A percentile compares a stretch with the other conserved stretches of the same genome.
Evolutionary conservation across 2,329 filamentous ascomycete species (phyloP).

Genomic region (Neopestalotiopsis rosae): DNA sequence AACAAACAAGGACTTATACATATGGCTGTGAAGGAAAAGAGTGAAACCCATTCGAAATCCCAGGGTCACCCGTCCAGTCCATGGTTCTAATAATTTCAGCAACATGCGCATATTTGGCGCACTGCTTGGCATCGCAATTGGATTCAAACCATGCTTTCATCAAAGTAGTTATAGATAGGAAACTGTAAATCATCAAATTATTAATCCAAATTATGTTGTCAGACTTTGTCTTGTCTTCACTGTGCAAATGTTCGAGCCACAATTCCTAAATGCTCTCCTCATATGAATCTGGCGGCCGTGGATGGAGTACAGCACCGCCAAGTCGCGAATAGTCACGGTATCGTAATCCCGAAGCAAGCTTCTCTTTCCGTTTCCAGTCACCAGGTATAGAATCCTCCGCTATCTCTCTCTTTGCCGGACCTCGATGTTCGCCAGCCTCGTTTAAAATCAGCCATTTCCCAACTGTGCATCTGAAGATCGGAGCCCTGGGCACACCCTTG

Average conservation of each 20-base stretch:
- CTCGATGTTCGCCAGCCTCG: constrained; percentile 23
- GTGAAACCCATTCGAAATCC: too few species aligned
- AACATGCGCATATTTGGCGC: too few species aligned
- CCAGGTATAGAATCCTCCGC: not conserved
- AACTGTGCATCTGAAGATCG: constrained; percentile 21
- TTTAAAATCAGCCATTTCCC: constrained; percentile 23
- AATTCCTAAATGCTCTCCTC: too few species aligned
- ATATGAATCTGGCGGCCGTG: too few species aligned
- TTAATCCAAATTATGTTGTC: too few species aligned
- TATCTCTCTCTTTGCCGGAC: not conserved
- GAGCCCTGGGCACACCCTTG: constrained; percentile 19
- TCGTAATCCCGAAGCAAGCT: not conserved
- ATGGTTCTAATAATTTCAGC: not conserved
- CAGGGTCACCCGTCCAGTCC: not conserved
- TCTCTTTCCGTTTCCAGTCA: not conserved
- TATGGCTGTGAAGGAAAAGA: not conserved
- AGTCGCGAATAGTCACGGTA: not conserved
- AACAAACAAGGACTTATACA: not conserved
- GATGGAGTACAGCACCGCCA: too few species aligned
- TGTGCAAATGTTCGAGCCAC: too few species aligned
- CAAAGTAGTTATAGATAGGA: too few species aligned
- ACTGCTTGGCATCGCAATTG: too few species aligned
- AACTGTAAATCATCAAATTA: too few species aligned
- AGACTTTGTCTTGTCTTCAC: too few species aligned
- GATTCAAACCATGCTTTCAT: too few species aligned